Base-by-base conservation (phyloP, 768 basidiomycete species). In the Leccinum aurantiacum region DNA sequence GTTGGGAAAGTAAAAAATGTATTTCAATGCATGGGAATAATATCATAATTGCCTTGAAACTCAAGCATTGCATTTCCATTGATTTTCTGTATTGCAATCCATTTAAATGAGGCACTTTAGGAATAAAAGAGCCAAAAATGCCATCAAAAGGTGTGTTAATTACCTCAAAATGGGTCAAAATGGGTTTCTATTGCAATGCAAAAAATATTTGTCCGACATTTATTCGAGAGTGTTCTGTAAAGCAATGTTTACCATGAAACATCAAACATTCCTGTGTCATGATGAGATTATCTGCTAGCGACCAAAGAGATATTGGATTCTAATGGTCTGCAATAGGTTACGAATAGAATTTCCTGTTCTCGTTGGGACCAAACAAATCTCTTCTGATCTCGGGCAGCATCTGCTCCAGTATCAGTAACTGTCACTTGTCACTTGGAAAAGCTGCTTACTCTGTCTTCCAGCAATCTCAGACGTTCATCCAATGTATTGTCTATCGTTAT, bases 381-480 rank as follows among this genome's bases (percentile, higher is more conserved):
- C 80, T 81, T 66, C 96, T 81, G 66, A 98, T 93, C 77, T 97
- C 95, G 2, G 96, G 96, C 25, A 98, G 80, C 96, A 98, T 98
- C 93, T 96, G 22, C 27, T 22, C 53, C 22, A 37, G n/a, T 22
- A n/a, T 69, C 24, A 62, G 49, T 31, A 9, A 19, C 11, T 5
- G 14, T 33, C 33, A 38, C 46, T 3, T 7, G 17, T 55, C 11
- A 14, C n/a, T 27, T 5, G 47, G 33, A n/a, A 22, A n/a, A 29
- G 29, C 14, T 10, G 75, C 87, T 63, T 63, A 93, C 94, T 76
- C 90, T 83, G 70, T 97, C 93, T 76, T 98, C 95, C 44, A 99
- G 77, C 64, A 98, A 74, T 64, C 87, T 82, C 69, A 99, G 75
- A 51, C 96, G 83, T 74, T 98, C 95, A 66, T 96, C 95, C 54